Evolutionary conservation across 495 filamentous ascomycete genomes (phyloP), one percentile per base, ranked within the genome.

Genomic region (Aspergillus incahuasiensis): DNA sequence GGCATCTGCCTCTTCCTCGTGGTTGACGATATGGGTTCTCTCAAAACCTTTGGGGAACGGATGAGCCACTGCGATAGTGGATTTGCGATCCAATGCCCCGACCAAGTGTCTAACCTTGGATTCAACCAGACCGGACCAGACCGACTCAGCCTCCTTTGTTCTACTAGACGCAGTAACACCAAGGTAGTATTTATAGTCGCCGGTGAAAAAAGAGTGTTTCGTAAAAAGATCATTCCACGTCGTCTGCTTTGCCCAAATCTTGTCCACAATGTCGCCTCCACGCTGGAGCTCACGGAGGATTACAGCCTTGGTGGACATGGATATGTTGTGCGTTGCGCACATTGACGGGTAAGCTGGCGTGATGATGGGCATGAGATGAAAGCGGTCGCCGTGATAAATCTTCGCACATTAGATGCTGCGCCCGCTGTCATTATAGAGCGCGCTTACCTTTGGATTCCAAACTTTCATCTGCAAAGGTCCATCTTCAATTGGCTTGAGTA

Each of bases 321-420:
- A 89, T 48, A 98, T 83, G 64, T 96, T 97, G 74, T 96, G 92
- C 0, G 92, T 96, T 3, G 95, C 86, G 64, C 92, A 97, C 90
- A 96, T 96, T 43, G 88, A 91, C 13, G 91, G 94, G 71, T 95
- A 97, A 2, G 95, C 90, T 1, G 94, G 94, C 5, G 89, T 98
- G 64, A 98, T 96, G 63, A 98, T 89, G 45, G 94, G 94, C 94
- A 98, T 98, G 15, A 94, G 71, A 68, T 97, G 92, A 57, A 80
- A 86, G 35, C 82, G 78, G 65, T 97, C 94, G 45, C 81, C 80
- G 56, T 83, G 81, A 63, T 95, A 95, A 35, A 95, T 77, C 88
- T 94, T 56, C 39, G 22, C 15, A 35, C 16, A 21, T 16, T 57
- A 41, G 25, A 18, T 30, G 24, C 45, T 25, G 25, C 15, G 11